phyloP scores from a whole-genome alignment of 2,329 filamentous ascomycete genomes.

The Rutstroemia sp. region DNA sequence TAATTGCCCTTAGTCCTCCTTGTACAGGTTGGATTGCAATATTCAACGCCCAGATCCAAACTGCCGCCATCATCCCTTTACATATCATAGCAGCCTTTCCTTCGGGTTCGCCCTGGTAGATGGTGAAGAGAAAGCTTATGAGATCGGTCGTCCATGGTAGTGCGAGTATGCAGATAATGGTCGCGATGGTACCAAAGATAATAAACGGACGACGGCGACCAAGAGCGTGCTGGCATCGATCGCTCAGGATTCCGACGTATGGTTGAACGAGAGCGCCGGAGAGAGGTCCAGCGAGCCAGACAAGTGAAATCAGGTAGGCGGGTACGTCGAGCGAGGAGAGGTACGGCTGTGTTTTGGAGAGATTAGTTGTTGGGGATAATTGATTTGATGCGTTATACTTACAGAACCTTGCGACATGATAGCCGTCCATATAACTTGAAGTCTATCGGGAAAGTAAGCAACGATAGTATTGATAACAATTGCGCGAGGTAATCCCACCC shows the following conservation, averaged over 20 bases:
- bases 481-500: background rate
- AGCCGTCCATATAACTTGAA: slow-evolving; percentile 11
- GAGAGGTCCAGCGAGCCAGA: slow-evolving; percentile 49
- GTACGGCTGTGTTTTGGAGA: background rate
- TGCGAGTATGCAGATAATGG: slow-evolving; percentile 40
- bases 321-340: slow-evolving; percentile 41
- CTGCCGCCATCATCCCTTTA: slow-evolving; percentile 13
- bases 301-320: slow-evolving; percentile 42
- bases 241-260: slow-evolving; percentile 45
- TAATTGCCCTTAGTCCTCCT: slow-evolving; percentile 28
- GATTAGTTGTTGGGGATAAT: no score
- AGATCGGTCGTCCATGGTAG: slow-evolving; percentile 44
- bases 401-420: slow-evolving; percentile 12
- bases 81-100: background rate
- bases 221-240: slow-evolving; percentile 35
- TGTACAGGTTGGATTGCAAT: slow-evolving; percentile 30
- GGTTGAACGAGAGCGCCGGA: slow-evolving; percentile 46
- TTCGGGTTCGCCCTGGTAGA: background rate
- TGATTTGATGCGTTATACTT: background rate
- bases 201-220: slow-evolving; percentile 47
- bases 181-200: slow-evolving; percentile 39
- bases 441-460: background rate
- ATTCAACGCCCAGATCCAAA: slow-evolving; percentile 26
- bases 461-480: background rate
- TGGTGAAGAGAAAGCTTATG: background rate